A percentile compares a stretch with the other conserved stretches of the same genome.
phyloP scores from a whole-genome alignment of 306 rosid genomes.

The Vigna trinervia region DNA sequence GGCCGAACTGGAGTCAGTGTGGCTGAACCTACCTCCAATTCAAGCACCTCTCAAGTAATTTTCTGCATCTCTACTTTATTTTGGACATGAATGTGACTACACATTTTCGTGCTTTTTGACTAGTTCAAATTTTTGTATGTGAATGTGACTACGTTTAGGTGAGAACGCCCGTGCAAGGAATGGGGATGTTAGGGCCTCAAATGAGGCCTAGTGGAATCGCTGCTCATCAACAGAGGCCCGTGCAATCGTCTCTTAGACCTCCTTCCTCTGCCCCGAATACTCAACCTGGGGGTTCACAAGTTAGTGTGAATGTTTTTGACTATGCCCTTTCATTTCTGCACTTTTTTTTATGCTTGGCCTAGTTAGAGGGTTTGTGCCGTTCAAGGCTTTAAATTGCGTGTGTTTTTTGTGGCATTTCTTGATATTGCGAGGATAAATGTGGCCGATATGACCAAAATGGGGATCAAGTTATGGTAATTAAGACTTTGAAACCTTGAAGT shows the following conservation, averaged over 20 bases:
- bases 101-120: slow-evolving; percentile 28
- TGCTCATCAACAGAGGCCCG: slow-evolving; percentile 72
- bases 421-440: background rate
- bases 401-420: background rate
- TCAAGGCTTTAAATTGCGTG: background rate
- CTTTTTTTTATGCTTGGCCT: slow-evolving; percentile 17
- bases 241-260: slow-evolving; percentile 78
- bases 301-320: slow-evolving; percentile 55
- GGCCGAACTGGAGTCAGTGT: slow-evolving; percentile 64
- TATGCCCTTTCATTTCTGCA: slow-evolving; percentile 14
- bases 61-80: background rate
- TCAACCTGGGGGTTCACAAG: slow-evolving; percentile 77
- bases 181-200: slow-evolving; percentile 90
- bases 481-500: background rate
- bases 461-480: background rate
- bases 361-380: background rate
- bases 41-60: slow-evolving; percentile 70
- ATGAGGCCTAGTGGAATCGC: slow-evolving; percentile 74
- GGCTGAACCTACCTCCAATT: slow-evolving; percentile 57
- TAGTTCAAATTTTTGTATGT: slow-evolving; percentile 18
- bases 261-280: slow-evolving; percentile 54
- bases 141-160: slow-evolving; percentile 50
- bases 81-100: slow-evolving; percentile 2
- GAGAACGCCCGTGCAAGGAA: slow-evolving; percentile 73
- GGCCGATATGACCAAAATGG: background rate